Base-by-base conservation (phyloP, 108 stramenopile species). In the Cyclotella kingstonii region DNA sequence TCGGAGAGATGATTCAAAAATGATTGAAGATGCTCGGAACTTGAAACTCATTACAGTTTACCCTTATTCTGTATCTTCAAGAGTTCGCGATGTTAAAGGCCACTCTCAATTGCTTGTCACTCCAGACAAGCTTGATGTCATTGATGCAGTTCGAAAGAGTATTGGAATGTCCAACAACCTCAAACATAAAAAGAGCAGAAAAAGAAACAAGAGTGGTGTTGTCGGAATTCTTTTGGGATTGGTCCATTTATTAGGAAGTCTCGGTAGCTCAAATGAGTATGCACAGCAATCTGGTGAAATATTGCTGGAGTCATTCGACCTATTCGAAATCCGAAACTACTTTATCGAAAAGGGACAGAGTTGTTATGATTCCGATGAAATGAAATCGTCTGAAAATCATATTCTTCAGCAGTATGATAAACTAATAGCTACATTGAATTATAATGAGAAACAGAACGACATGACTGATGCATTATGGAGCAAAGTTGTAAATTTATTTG, bases 161-260 rank as follows among this genome's bases (percentile, higher is more conserved):
- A 63, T 63, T 63, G 61, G 48, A 34, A 50, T 63, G 61, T 29
- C 22, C 1, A 49, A 63, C 18, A 63, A 36, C 28, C 29, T 63
- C 15, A 35, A 38, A 25, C 22, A 59, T 44, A 9, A 22, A 17
- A 42, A 28, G 19, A 41, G 25, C 11, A 49, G 48, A 6, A 34
- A 28, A 34, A 60, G 26, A 17, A 33, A n/a, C 14, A 50, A 50
- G 45, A 3, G 21, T 5, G 40, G 39, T 3, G 12, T 59, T 3
- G 17, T 44, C 4, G 34, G 61, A 14, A 25, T 51, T 11, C 34
- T 63, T 4, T 51, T 63, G 36, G 18, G 10, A 14, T 8, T 50
- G 14, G 11, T 42, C 29, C 48, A 50, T 36, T 35, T 35, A 7
- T 50, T 63, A 28, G 31, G 48, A 34, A 38, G 48, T 49, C 18